Evolutionary conservation across 1,284 basidiomycete species (phyloP).

Genomic region (Naganishia liquefaciens): DNA sequence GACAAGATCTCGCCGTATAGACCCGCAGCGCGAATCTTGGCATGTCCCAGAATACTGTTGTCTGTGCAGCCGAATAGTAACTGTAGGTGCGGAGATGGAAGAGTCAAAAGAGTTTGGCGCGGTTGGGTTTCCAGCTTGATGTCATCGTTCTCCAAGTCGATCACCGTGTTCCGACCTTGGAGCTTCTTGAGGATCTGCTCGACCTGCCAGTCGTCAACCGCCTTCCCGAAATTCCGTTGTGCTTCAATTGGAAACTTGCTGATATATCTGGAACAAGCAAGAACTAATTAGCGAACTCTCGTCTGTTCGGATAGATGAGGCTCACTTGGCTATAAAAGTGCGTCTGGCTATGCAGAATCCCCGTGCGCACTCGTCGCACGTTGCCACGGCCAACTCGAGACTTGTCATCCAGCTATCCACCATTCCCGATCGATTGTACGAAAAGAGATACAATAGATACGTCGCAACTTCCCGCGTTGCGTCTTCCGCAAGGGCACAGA

Average conservation of each 20-base stretch:
- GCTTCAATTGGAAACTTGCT: constrained; percentile 45
- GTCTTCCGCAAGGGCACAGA: constrained; percentile 14
- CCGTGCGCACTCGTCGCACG: constrained; percentile 69
- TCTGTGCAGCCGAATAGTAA: constrained; percentile 64
- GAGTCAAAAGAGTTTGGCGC: constrained; percentile 34
- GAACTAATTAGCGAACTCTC: not conserved
- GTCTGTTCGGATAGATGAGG: constrained; percentile 36
- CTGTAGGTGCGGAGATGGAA: constrained; percentile 62
- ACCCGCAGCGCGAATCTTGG: constrained; percentile 53
- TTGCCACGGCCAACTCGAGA: constrained; percentile 61
- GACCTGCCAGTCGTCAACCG: constrained; percentile 70
- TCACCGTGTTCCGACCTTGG: constrained; percentile 43
- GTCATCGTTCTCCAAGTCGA: constrained; percentile 40
- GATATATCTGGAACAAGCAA: constrained; percentile 44
- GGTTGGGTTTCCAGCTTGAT: not conserved
- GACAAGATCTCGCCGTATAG: constrained; percentile 38
- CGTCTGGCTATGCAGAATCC: constrained; percentile 66
- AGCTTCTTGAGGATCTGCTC: constrained; percentile 42
- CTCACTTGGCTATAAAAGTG: constrained; percentile 67
- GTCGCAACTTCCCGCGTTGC: constrained; percentile 59
- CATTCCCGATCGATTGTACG: constrained; percentile 63
- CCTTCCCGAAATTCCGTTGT: constrained; percentile 63
- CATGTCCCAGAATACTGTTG: constrained; percentile 61
- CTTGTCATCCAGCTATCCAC: constrained; percentile 66
- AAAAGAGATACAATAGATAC: constrained; percentile 76